Evolutionary conservation across 495 filamentous ascomycete genomes (phyloP).

Genomic region (Gamarada debralockiae): DNA sequence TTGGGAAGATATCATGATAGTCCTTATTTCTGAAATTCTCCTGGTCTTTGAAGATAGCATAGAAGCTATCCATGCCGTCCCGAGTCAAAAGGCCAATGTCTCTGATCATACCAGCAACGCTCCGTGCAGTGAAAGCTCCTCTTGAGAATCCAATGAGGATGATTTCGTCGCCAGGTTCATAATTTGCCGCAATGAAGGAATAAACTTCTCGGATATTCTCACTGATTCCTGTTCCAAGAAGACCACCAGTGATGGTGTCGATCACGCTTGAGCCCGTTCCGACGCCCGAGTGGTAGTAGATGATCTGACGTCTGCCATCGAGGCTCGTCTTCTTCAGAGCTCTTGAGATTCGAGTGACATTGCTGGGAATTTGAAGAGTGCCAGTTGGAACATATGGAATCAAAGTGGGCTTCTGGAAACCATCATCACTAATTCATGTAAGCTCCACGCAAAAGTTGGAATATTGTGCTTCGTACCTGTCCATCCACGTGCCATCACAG

Average conservation of each 20-base stretch:
- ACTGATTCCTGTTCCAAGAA: conserved; percentile 22
- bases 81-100: conserved; percentile 62
- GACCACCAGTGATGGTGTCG: conserved; percentile 18
- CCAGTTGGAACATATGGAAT: conserved; percentile 23
- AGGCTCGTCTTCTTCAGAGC: conserved; percentile 29
- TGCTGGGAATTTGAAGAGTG: conserved; percentile 25
- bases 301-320: conserved; percentile 36
- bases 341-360: conserved; percentile 48
- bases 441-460: background rate
- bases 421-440: conserved; percentile 17
- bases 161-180: conserved; percentile 65
- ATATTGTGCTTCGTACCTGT: conserved; percentile 6
- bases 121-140: conserved; percentile 68
- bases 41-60: conserved; percentile 62
- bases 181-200: conserved; percentile 65
- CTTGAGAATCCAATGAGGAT: conserved; percentile 70
- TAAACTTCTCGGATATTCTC: conserved; percentile 63
- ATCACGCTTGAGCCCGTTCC: conserved; percentile 26
- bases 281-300: conserved; percentile 51
- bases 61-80: conserved; percentile 58
- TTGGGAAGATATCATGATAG: conserved; percentile 22
- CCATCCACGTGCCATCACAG: conserved; percentile 25
- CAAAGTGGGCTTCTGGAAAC: conserved; percentile 19
- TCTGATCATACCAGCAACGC: conserved; percentile 36
- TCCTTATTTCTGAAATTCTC: conserved; percentile 40